Percentiles rank a stretch among this genome's conserved stretches.
Conservation (phyloP, 2,329 filamentous ascomycete genomes). For the Sporothrix inflata region DNA sequence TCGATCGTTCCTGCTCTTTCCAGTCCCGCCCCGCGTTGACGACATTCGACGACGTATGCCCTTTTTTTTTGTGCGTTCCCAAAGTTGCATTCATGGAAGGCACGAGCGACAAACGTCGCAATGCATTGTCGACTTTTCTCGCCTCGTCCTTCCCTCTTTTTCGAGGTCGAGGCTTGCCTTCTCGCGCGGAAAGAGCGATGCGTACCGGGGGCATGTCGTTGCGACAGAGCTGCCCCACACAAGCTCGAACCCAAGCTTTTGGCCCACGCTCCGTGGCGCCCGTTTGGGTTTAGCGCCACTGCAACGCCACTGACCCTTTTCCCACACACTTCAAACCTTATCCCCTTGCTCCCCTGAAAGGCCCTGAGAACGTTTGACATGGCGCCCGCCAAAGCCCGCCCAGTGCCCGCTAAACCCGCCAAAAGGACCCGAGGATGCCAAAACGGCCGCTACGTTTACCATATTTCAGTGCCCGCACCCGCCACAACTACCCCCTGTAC, state of each 20-base stretch:
- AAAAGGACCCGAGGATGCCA: neutral
- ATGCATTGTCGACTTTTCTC: neutral
- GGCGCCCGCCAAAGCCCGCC: neutral
- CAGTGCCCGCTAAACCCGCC: neutral
- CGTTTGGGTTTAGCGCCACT: slow-evolving; percentile 3
- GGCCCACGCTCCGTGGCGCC: neutral
- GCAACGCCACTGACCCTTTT: neutral
- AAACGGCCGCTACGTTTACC: neutral
- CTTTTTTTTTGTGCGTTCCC: neutral
- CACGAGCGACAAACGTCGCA: neutral
- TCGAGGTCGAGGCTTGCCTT: neutral
- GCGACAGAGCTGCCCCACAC: neutral
- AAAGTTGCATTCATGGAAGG: neutral
- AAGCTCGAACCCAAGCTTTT: slow-evolving; percentile 13
- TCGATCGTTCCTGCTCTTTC: slow-evolving; percentile 13
- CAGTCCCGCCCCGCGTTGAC: slow-evolving; percentile 2
- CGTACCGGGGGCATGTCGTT: neutral
- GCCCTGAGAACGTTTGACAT: slow-evolving; percentile 3
- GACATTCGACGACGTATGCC: slow-evolving; percentile 14
- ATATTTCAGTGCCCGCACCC: neutral
- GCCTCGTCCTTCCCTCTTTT: neutral
- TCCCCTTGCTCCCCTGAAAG: slow-evolving; percentile 14
- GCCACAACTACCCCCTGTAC: neutral
- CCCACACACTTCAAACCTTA: slow-evolving; percentile 11
- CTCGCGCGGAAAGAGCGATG: neutral